Base-by-base conservation (phyloP, 306 rosid species). In the Benincasa hispida region DNA sequence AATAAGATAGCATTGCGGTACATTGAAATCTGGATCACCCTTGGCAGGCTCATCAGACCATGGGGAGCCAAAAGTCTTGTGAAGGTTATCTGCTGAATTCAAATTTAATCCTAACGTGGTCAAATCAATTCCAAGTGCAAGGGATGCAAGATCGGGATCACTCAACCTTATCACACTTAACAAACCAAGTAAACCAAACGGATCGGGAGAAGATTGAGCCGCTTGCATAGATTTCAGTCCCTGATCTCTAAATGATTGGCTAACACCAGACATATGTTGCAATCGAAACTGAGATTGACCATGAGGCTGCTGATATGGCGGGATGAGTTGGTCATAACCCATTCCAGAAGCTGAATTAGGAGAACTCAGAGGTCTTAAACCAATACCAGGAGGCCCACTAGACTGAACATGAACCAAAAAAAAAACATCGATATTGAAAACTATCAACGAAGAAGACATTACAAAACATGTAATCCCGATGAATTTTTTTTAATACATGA, bases 1-100 rank as follows among this genome's bases (percentile, higher is more conserved):
- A 17, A 91, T 87, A 34, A 79, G 81, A 72, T 95, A 95, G 82
- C 99, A 95, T 72, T 89, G 96, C 1, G 97, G 99, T 63, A 92
- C 91, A 53, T 45, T 84, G 81, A 95, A 95, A 77, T 90, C 97
- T 45, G 99, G 97, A 82, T 95, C 99, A 34, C 96, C 96, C 87
- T 92, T 95, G 54, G 91, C 91, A 10, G 99, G 92, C 85, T 89
- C 99, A 39, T 95, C 98, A 61, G 97, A 89, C 99, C 99, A 95
- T 19, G 99, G 99, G 69, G 99, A 95, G 57, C 91, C 93, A 85
- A 95, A 95, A 78, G 92, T 95, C 86, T 92, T 92, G 82, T 95
- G 97, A 79, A 95, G 97, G 84, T 92, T 92, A 75, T 95, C 99
- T 8, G 96, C 74, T 72, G 99, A 90, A 85, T 95, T 95, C 90